Evolutionary conservation across 225 moss, liverwort and hornwort species (phyloP), one percentile per base, ranked within the genome.

Genomic region (Physcomitrellopsis africana): DNA sequence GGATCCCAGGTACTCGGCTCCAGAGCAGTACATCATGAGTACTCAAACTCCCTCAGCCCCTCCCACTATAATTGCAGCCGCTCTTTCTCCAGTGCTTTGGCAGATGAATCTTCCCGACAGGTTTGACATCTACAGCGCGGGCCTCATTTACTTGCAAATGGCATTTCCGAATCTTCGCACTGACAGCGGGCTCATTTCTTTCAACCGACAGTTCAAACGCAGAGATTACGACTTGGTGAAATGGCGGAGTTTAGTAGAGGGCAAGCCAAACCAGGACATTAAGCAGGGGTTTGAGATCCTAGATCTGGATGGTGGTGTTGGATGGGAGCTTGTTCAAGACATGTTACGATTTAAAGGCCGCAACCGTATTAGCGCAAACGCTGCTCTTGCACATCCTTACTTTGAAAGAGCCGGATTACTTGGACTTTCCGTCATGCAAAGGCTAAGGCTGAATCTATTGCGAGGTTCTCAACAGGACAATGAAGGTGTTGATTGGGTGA

Each of bases 11-110:
- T 97, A 97, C 85, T 80, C 99, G 47, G 99, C 99, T 22, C 99
- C 99, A 72, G 99, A 99, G 87, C 99, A 95, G 77, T 99, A 99
- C 60, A 99, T 99, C 37, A 99, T 99, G 99, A 99, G 99, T 78
- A 95, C 95, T 65, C 99, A 99, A 72, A 99, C 99, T 29, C 99
- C 99, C 29, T 93, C 93, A 67, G 99, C 99, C 37, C 99, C 99
- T 47, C 90, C 94, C 78, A 76, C 90, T 57, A 76, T 93, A 60
- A 95, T 99, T 44, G 99, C 99, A 27, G 85, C 99, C 73, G 90
- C 92, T 29, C 87, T 99, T 37, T 95, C 99, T 62, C 99, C 95
- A 23, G 95, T 99, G 44, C 83, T 99, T 67, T 99, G 99, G 99
- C 94, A 99, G 95, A 89, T 99, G 99, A 99, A 99, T 72, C 86